phyloP scores from a whole-genome alignment of 768 basidiomycete genomes.

The Lactifluus volemus region DNA sequence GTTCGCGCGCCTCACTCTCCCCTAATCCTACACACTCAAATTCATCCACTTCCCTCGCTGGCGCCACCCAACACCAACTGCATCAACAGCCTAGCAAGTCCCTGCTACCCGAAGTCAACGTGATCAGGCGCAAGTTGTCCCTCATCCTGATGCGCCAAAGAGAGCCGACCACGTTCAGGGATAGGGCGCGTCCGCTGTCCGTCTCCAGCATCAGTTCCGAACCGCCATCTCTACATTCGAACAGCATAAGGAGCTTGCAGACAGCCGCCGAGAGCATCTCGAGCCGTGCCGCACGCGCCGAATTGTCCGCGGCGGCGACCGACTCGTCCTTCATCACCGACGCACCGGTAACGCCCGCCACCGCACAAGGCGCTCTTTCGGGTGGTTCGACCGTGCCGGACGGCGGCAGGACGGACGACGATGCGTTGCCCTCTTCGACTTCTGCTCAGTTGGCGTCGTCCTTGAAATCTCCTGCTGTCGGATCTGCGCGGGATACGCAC shows the following conservation, averaged over 20 bases:
- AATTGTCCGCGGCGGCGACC: background rate
- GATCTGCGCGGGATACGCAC: background rate
- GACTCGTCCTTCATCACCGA: background rate
- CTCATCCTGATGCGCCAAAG: slow-evolving; percentile 29
- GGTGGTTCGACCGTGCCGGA: background rate
- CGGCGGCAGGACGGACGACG: background rate
- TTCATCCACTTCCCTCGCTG: slow-evolving; percentile 15
- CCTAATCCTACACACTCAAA: slow-evolving; percentile 16
- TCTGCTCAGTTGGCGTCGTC: background rate
- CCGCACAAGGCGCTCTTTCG: background rate
- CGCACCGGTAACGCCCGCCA: background rate
- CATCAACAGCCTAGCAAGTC: background rate
- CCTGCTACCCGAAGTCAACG: slow-evolving; percentile 7
- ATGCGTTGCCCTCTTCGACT: background rate
- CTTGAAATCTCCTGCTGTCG: background rate
- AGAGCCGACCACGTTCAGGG: slow-evolving; percentile 20
- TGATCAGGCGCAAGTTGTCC: slow-evolving; percentile 27
- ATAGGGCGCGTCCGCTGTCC: slow-evolving; percentile 42
- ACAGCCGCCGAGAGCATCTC: slow-evolving; percentile 41
- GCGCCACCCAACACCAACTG: background rate
- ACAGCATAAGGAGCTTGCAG: slow-evolving; percentile 49
- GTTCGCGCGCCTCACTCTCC: slow-evolving; percentile 12
- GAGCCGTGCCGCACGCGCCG: slow-evolving; percentile 23
- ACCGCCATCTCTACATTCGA: slow-evolving; percentile 13
- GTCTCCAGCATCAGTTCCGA: slow-evolving; percentile 43